Base-by-base conservation (phyloP, 306 rosid genomes). In the Rosa persica region DNA sequence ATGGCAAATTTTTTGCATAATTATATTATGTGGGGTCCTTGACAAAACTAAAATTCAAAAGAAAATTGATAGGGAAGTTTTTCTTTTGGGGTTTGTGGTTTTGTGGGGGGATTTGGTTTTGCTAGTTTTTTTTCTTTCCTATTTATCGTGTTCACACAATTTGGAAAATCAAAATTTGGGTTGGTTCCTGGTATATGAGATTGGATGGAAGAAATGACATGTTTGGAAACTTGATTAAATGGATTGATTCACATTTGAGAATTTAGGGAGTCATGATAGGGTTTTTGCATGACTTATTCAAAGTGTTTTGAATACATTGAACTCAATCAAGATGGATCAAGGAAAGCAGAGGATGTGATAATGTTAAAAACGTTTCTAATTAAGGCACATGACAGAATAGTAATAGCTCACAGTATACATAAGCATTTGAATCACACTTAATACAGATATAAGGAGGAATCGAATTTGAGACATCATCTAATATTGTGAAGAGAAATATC, bases 11-110 rank as follows among this genome's bases (percentile, higher is more conserved):
- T 6, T 11, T 38, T 43, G 30, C 34, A 43, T 42, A 51, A 44
- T 75, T 44, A 75, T 44, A 75, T 75, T 61, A 1, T 75, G 15
- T 62, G 34, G 72, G 79, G 79, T 27, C 22, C 13, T 17, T 34
- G 12, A 8, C 13, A 17, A 61, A 16, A 16, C 12, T 25, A 27
- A 19, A 43, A 12, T 15, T 2, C 16, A 67, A 19, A 17, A 19
- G 39, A 17, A 6, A 23, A 4, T 23, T 8, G 67, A 52, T n/a
- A 20, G 11, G 44, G n/a, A 60, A 58, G 22, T 17, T 74, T 72
- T 58, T 27, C 42, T 16, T 72, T 42, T 17, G 19, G 57, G 27
- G 55, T 57, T 30, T 74, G 38, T 54, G 49, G 66, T 6, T 8
- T 55, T 73, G 67, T 38, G 23, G 75, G n/a, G 36, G 13, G 19